Evolutionary conservation across 371 early-diverging fungal genomes (phyloP).

Genomic region (Rhizopus microsporus): DNA sequence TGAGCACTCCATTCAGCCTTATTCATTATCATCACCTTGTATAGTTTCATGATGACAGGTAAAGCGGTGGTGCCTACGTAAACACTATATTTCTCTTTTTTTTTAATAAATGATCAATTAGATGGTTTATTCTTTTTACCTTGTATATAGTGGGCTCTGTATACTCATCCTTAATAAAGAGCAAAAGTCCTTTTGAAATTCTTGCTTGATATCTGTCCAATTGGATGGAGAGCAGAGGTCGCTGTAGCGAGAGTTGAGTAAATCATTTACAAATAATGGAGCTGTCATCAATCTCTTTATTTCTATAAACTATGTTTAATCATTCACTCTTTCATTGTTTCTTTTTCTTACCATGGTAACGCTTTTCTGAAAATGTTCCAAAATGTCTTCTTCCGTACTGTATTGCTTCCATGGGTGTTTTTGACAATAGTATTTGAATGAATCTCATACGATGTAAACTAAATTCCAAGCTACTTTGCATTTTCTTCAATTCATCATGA

Average conservation of each 20-base stretch:
- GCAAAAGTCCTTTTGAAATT: conserved; percentile 89
- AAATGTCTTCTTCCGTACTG: conserved; percentile 75
- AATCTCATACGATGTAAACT: conserved; percentile 77
- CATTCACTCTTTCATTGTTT: background rate
- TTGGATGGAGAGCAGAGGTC: conserved; percentile 58
- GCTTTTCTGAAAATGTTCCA: conserved; percentile 59
- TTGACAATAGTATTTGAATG: conserved; percentile 63
- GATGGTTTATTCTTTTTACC: conserved; percentile 40
- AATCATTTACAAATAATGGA: conserved; percentile 46
- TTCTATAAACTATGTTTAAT: conserved; percentile 49
- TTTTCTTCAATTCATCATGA: conserved; percentile 55
- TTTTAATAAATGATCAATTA: background rate
- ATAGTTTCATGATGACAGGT: conserved; percentile 89
- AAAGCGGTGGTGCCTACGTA: conserved; percentile 88
- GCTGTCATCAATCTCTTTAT: conserved; percentile 73
- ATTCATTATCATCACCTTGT: conserved; percentile 80
- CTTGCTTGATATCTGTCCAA: conserved; percentile 68
- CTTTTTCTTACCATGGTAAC: conserved; percentile 59
- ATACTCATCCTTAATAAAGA: conserved; percentile 75
- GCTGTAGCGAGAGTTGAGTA: conserved; percentile 63
- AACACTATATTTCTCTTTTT: conserved; percentile 40
- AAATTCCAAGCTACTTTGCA: conserved; percentile 82
- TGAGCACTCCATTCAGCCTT: conserved; percentile 89
- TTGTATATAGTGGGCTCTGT: conserved; percentile 77
- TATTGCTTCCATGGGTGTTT: conserved; percentile 62